Percentiles rank a stretch among this genome's conserved stretches.
Evolutionary conservation across 164 flowering plant species (phyloP).

Genomic region (Santalum album): DNA sequence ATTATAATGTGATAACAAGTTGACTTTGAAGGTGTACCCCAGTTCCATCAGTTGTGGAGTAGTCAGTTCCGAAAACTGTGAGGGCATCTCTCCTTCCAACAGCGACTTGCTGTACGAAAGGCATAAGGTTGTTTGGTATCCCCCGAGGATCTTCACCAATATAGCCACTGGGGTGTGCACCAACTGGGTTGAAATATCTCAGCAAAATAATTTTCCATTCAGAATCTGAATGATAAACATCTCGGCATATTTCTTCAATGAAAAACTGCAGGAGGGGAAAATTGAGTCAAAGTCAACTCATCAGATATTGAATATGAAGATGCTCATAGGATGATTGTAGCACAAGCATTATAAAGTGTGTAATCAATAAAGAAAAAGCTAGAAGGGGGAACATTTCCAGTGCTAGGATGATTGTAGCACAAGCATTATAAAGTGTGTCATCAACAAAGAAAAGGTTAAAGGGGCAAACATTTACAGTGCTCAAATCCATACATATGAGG

Average conservation of each 20-base stretch:
- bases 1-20: too few species aligned
- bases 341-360: too few species aligned
- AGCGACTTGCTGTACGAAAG: conserved; percentile 92
- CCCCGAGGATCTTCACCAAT: conserved; percentile 98
- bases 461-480: too few species aligned
- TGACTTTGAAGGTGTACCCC: too few species aligned
- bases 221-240: conserved; percentile 49
- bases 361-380: too few species aligned
- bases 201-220: conserved; percentile 82
- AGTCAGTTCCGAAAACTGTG: conserved; percentile 78
- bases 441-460: too few species aligned
- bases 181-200: conserved; percentile 95
- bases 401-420: too few species aligned
- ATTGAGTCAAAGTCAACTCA: neutral
- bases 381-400: too few species aligned
- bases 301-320: neutral
- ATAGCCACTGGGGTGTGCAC: conserved; percentile 86
- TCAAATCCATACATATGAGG: too few species aligned
- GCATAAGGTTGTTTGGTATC: conserved; percentile 96
- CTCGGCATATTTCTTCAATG: conserved; percentile 93
- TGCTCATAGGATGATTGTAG: too few species aligned
- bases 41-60: conserved; percentile 80
- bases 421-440: too few species aligned
- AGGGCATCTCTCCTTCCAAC: conserved; percentile 83
- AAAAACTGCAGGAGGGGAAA: conserved; percentile 60